Evolutionary conservation across 139 green algal species (phyloP).

Genomic region (Zygnema cylindricum): DNA sequence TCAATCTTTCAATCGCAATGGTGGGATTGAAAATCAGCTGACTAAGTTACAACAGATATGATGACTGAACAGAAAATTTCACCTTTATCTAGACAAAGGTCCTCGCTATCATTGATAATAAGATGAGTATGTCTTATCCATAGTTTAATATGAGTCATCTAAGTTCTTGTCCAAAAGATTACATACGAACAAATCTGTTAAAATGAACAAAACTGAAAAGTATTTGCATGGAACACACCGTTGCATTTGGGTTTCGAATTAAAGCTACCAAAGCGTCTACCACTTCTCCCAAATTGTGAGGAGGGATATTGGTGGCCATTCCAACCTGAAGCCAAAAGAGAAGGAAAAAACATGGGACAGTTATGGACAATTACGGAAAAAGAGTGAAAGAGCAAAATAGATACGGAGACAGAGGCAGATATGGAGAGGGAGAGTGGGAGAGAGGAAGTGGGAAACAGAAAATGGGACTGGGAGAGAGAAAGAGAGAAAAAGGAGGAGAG

Average conservation of each 20-base stretch:
- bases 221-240: constrained; percentile 6
- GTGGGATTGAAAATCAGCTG: too few relatives aligned
- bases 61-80: too few relatives aligned
- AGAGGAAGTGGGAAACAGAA: neutral
- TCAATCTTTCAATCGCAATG: too few relatives aligned
- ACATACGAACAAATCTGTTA: too few relatives aligned
- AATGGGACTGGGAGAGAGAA: neutral
- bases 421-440: neutral
- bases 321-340: constrained; percentile 72
- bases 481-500: neutral
- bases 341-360: neutral
- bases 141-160: too few relatives aligned
- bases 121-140: too few relatives aligned
- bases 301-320: constrained; percentile 94
- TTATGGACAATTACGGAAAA: too few relatives aligned
- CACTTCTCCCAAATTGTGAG: constrained; percentile 95
- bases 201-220: too few relatives aligned
- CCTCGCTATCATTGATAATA: too few relatives aligned
- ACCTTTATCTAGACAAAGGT: too few relatives aligned
- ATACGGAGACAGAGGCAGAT: neutral
- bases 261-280: constrained; percentile 79
- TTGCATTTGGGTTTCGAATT: constrained; percentile 81
- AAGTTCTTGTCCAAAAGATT: too few relatives aligned
- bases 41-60: too few relatives aligned
- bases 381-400: neutral